Evolutionary conservation across 129 eudicot species (phyloP).

Genomic region (Flaveria trinervia): DNA sequence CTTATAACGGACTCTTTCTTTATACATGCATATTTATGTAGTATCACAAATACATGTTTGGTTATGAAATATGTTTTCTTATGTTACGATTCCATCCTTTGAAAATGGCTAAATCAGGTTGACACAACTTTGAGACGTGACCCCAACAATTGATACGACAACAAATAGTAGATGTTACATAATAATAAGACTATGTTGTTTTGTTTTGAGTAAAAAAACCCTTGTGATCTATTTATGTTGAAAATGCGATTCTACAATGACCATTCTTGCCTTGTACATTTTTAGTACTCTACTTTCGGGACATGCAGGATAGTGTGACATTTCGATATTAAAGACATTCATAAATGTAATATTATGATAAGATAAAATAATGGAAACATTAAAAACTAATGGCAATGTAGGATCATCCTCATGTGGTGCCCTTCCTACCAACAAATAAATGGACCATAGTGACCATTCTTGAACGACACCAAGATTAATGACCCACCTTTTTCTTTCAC

Average conservation of each 20-base stretch:
- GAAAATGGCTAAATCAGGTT: no score
- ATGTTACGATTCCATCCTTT: no score
- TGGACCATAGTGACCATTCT: slow-evolving; percentile 23
- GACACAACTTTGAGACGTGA: no score
- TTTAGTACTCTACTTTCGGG: background rate
- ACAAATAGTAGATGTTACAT: no score
- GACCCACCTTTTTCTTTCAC: slow-evolving; percentile 9
- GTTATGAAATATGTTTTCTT: no score
- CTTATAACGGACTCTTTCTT: no score
- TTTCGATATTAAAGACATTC: background rate
- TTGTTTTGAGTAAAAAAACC: background rate
- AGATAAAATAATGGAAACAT: background rate
- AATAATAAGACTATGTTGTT: no score
- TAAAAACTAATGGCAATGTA: slow-evolving; percentile 9
- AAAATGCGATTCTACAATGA: background rate
- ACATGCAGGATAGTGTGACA: background rate
- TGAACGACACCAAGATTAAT: slow-evolving; percentile 13
- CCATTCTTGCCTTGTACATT: background rate
- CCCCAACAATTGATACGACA: no score
- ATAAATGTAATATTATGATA: background rate
- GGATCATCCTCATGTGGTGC: slow-evolving; percentile 41
- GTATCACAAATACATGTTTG: no score
- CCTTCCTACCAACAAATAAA: slow-evolving; percentile 50
- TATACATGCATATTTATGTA: no score
- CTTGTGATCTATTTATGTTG: background rate